Evolutionary conservation across 306 rosid genomes (phyloP).

Genomic region (Cucurbita moschata): DNA sequence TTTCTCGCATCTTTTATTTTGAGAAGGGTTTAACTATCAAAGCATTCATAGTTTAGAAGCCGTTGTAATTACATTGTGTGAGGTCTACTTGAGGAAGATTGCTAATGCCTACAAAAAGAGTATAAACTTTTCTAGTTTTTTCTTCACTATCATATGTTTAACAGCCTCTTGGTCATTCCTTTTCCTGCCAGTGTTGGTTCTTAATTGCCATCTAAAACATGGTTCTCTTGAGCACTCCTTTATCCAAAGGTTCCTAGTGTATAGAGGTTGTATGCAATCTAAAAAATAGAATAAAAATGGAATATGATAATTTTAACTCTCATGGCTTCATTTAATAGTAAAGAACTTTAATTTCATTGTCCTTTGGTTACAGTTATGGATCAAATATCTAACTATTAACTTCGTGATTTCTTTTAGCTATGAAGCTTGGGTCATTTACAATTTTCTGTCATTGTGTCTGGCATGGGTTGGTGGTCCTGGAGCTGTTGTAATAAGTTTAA

Average conservation of each 20-base stretch:
- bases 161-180: neutral
- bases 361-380: neutral
- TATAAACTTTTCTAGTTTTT: neutral
- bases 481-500: constrained; percentile 83
- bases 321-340: neutral
- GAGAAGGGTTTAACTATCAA: neutral
- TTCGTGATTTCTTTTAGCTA: constrained; percentile 43
- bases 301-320: neutral
- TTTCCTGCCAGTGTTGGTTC: neutral
- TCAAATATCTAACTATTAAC: neutral
- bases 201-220: neutral
- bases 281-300: neutral
- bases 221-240: neutral
- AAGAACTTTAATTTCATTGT: neutral
- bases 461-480: constrained; percentile 99
- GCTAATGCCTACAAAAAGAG: neutral
- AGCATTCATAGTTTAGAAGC: neutral
- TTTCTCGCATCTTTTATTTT: neutral
- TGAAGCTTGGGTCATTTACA: constrained; percentile 97
- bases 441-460: constrained; percentile 76
- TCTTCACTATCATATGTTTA: neutral
- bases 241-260: neutral
- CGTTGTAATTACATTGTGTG: neutral
- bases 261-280: neutral
- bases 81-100: neutral